Conservation (phyloP, 148 eudicot genomes). For the Nepenthes gracilis region DNA sequence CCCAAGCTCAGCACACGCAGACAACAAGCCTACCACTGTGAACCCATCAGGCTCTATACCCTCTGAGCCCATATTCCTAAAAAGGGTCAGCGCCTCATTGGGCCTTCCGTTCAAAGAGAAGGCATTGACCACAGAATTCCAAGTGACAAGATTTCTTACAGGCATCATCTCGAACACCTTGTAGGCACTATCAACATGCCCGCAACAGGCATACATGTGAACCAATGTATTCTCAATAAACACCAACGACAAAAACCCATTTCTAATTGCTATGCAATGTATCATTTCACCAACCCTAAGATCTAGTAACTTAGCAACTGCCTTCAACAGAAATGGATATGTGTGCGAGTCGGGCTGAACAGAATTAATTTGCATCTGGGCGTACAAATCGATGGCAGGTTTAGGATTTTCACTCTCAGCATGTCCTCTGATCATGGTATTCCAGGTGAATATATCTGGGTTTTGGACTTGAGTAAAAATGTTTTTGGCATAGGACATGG, state of each 20-base stretch:
- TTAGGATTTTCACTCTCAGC: slow-evolving; percentile 52
- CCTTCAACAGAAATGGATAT: slow-evolving; percentile 67
- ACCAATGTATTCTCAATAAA: slow-evolving; percentile 59
- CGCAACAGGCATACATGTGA: slow-evolving; percentile 57
- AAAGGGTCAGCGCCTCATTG: slow-evolving; percentile 42
- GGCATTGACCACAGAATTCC: slow-evolving; percentile 82
- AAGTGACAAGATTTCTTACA: slow-evolving; percentile 63
- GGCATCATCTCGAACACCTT: slow-evolving; percentile 59
- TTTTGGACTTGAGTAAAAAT: slow-evolving; percentile 37
- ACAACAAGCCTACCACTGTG: slow-evolving; percentile 67
- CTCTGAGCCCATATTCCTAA: slow-evolving; percentile 36
- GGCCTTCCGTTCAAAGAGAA: slow-evolving; percentile 59
- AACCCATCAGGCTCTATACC: slow-evolving; percentile 77
- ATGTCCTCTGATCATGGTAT: slow-evolving; percentile 73
- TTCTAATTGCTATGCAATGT: slow-evolving; percentile 35
- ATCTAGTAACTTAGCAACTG: slow-evolving; percentile 37
- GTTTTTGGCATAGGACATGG: slow-evolving; percentile 44
- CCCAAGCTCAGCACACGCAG: slow-evolving; percentile 77
- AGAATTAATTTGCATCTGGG: slow-evolving; percentile 18
- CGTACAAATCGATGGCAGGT: slow-evolving; percentile 35
- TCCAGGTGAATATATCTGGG: slow-evolving; percentile 65
- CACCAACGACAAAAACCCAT: slow-evolving; percentile 42
- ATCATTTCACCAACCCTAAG: slow-evolving; percentile 49
- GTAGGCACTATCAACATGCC: slow-evolving; percentile 45
- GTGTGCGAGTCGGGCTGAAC: slow-evolving; percentile 56